Evolutionary conservation across 495 filamentous ascomycete species (phyloP).

Genomic region (Astrocystis sublimbata): DNA sequence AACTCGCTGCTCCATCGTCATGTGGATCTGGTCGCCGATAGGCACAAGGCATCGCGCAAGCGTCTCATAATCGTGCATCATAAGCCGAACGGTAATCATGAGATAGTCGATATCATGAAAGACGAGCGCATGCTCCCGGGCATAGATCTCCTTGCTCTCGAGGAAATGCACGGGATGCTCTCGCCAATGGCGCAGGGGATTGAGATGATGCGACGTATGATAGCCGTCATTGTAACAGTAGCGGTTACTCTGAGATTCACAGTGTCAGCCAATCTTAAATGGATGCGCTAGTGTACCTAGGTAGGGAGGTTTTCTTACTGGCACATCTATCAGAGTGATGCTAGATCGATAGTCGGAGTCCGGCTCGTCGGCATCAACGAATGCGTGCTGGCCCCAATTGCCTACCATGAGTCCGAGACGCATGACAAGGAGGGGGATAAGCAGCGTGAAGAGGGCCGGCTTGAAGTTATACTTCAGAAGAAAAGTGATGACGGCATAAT

Average conservation of each 20-base stretch:
- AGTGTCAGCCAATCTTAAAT: constrained; percentile 7
- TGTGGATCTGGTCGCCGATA: constrained; percentile 64
- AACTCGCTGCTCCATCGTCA: constrained; percentile 60
- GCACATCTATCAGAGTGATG: constrained; percentile 71
- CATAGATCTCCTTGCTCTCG: constrained; percentile 61
- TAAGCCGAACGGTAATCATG: constrained; percentile 61
- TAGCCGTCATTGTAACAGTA: constrained; percentile 79
- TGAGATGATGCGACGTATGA: constrained; percentile 75
- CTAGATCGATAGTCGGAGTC: constrained; percentile 69
- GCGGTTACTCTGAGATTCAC: constrained; percentile 58
- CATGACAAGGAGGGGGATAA: constrained; percentile 61
- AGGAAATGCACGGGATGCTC: constrained; percentile 69
- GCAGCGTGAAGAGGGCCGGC: constrained; percentile 59
- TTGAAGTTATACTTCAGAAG: constrained; percentile 50
- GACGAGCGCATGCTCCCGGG: constrained; percentile 60
- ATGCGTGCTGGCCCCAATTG: constrained; percentile 76
- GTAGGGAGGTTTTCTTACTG: constrained; percentile 49
- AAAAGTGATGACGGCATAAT: constrained; percentile 50
- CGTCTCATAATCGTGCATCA: constrained; percentile 63
- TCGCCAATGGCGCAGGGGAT: constrained; percentile 72
- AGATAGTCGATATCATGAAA: constrained; percentile 74
- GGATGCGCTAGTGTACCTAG: not conserved
- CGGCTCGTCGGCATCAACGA: constrained; percentile 68
- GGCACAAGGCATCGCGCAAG: constrained; percentile 67
- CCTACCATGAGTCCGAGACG: constrained; percentile 69